Conservation (phyloP, 495 filamentous ascomycete species). For the Staphylotrichum longicolle region DNA sequence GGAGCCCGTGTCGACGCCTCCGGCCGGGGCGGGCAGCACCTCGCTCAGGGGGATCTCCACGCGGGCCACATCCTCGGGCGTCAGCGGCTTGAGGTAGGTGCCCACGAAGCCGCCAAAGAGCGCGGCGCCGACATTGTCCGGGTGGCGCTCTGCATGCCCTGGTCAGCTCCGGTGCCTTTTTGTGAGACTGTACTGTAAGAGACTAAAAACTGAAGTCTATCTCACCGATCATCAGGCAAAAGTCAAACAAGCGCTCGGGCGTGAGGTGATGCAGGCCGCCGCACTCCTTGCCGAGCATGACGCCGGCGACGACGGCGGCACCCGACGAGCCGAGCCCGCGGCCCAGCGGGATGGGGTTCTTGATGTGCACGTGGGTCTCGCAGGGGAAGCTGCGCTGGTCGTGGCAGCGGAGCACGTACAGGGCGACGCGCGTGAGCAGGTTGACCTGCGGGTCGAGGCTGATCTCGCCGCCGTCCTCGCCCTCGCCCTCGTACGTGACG, state of each 20-base stretch:
- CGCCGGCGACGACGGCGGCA: slow-evolving; percentile 91
- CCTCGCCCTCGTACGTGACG: slow-evolving; percentile 84
- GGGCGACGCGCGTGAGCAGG: slow-evolving; percentile 83
- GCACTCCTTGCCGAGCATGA: slow-evolving; percentile 85
- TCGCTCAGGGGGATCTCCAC: slow-evolving; percentile 95
- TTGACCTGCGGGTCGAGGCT: slow-evolving; percentile 75
- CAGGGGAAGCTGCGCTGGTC: slow-evolving; percentile 73
- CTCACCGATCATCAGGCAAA: slow-evolving; percentile 85
- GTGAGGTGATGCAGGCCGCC: slow-evolving; percentile 71
- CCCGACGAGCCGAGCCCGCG: slow-evolving; percentile 89
- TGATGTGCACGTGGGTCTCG: slow-evolving; percentile 87
- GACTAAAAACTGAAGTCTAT: background rate
- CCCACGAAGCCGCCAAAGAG: slow-evolving; percentile 97
- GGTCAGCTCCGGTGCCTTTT: background rate
- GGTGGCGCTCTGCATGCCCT: slow-evolving; percentile 70
- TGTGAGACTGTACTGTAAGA: too few species aligned
- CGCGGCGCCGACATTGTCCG: slow-evolving; percentile 93
- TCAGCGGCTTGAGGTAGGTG: slow-evolving; percentile 86
- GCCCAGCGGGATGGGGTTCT: slow-evolving; percentile 88
- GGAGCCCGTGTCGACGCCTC: slow-evolving; percentile 81
- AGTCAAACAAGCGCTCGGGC: slow-evolving; percentile 85
- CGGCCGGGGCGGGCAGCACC: slow-evolving; percentile 80
- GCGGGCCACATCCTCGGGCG: slow-evolving; percentile 76
- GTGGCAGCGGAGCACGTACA: slow-evolving; percentile 92
- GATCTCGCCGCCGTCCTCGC: slow-evolving; percentile 70